Evolutionary conservation across 2,329 filamentous ascomycete species (phyloP).

Genomic region (Calonectria pseudoreteaudii): DNA sequence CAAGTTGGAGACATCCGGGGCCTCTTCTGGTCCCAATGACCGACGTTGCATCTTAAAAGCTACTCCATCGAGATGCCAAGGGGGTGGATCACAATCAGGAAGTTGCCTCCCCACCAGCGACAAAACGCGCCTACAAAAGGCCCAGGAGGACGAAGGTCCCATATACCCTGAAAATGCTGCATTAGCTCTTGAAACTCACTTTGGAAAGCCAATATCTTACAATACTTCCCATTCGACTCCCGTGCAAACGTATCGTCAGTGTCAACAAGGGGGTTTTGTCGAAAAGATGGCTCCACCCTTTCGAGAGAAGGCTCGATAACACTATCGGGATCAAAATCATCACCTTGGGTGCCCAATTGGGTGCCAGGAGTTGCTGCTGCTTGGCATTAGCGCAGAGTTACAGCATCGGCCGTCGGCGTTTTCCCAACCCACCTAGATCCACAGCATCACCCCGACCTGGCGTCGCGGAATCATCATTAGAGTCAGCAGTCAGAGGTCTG

Average conservation of each 20-base stretch:
- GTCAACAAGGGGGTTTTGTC: constrained; percentile 41
- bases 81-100: constrained; percentile 36
- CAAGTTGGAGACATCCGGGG: constrained; percentile 35
- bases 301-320: constrained; percentile 21
- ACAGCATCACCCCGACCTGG: background rate
- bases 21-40: constrained; percentile 34
- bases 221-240: constrained; percentile 35
- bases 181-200: background rate
- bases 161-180: constrained; percentile 35
- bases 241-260: constrained; percentile 40
- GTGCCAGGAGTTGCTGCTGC: constrained; percentile 5
- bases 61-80: constrained; percentile 42
- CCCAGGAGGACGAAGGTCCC: constrained; percentile 43
- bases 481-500: background rate
- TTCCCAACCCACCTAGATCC: background rate
- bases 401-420: background rate
- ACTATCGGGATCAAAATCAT: background rate
- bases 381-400: background rate
- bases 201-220: background rate
- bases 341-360: constrained; percentile 26
- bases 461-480: background rate
- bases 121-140: constrained; percentile 40
- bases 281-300: constrained; percentile 36
- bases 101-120: constrained; percentile 40
- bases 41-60: constrained; percentile 40